Evolutionary conservation across 1,284 basidiomycete genomes (phyloP), one percentile per base, ranked within the genome.

Genomic region (Trametes polyzona): DNA sequence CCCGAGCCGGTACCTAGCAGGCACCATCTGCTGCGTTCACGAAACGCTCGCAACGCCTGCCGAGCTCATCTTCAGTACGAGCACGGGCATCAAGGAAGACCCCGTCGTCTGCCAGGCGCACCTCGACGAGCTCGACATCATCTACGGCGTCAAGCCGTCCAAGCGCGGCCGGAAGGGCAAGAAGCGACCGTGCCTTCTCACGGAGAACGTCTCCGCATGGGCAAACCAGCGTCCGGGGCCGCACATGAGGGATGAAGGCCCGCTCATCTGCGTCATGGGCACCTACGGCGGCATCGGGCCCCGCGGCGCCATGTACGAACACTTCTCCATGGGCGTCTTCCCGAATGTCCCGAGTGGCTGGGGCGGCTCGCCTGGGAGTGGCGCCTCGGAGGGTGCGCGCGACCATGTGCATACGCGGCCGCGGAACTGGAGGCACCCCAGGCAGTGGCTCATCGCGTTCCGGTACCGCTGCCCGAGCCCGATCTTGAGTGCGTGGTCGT

Each of bases 181-280:
- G 40, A n/a, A n/a, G 24, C 39, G 40, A 2, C 49, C 49, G 1
- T 51, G 49, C 32, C 16, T 35, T 14, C 4, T 35, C 4, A n/a
- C 11, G 10, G 9, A 4, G 21, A 12, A 9, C 10, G 19, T 19
- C 9, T 14, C 12, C 9, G 5, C 19, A 8, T 3, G 37, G 3
- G 37, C 37, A 39, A 23, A 2, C 9, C 43, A 30, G 29, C 9
- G 5, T 5, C 17, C 14, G 3, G 19, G 3, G 14, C 29, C 29
- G 29, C 4, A 41, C 21, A 8, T n/a, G n/a, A n/a, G 35, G 24
- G 10, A 11, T 14, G n/a, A 39, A 6, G 30, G 12, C 5, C 48
- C 48, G 3, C 12, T 29, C 24, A 50, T 50, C 29, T 50, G 35
- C 26, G 30, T 48, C n/a, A 48, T 48, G 47, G 47, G 16, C 26